Base-by-base conservation (phyloP, 495 filamentous ascomycete genomes). In the Choiromyces venosus region DNA sequence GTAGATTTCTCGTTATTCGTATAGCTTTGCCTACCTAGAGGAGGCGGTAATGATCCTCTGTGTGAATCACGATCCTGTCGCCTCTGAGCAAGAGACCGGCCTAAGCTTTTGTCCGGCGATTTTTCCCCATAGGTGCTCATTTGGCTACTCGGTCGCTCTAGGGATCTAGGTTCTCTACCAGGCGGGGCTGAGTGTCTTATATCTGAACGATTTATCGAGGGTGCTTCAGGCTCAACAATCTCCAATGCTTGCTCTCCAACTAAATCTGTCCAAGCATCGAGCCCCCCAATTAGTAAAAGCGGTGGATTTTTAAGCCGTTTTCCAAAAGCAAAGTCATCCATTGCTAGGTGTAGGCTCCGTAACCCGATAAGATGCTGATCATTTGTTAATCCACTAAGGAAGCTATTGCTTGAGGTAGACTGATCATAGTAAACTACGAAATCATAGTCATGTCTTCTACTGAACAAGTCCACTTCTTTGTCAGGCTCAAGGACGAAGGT, bases 341-440 rank as follows among this genome's bases (percentile, higher is more conserved):
- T 85, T 1, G 95, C 93, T 77, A 93, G 87, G 77, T 89, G 86
- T 19, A 99, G 84, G 44, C 89, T 89, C 77, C 88, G 85, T 18
- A 97, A 82, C 65, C 89, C 86, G 64, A 85, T 86, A 38, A 87
- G 85, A 29, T 87, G 67, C 77, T 87, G 65, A 82, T 84, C 76
- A 83, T 82, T 66, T 85, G 82, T 42, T 83, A 83, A 68, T 85
- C 82, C 82, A 83, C 68, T 82, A 74, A 84, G 83, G 78, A 84
- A 89, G 64, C 81, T 83, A 71, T 84, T 84, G 77, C 91, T 86
- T 36, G 79, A 79, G 2, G 90, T 90, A 37, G 83, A 83, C 77
- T 92, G 88, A 80, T 99, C 93, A 81, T 98, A 96, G 78, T 96
- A 96, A 2, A 98, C 92, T 36, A 98, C 86, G 69, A 96, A 80